These are phyloP conservation scores for Blastocystis sp. DNA, from an alignment of 352 stramenopile genomes.

Conservation along the genomic window DNA sequence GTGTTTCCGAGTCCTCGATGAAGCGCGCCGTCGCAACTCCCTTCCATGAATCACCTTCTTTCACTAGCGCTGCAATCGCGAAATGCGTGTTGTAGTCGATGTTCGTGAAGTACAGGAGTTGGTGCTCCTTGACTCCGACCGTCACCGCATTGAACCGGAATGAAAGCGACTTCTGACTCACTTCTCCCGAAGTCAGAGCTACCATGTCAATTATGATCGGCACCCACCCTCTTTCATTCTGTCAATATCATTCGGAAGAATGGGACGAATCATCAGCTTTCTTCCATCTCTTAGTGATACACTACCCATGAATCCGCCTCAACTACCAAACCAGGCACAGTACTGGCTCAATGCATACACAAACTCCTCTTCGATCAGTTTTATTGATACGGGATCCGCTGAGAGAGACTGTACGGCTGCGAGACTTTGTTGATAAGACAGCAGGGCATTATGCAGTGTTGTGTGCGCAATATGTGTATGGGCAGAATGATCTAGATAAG, in stretches of 20 bases:
- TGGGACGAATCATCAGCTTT: conserved; percentile 38
- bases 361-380: conserved; percentile 35
- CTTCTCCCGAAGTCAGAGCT: conserved; percentile 37
- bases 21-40: conserved; percentile 42
- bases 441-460: neutral
- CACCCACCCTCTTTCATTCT: conserved; percentile 30
- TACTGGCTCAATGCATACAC: conserved; percentile 1
- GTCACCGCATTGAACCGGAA: conserved; percentile 52
- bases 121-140: neutral
- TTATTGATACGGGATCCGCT: neutral
- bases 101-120: conserved; percentile 39
- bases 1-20: conserved; percentile 6
- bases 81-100: conserved; percentile 54
- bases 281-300: neutral
- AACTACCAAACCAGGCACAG: neutral
- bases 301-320: neutral
- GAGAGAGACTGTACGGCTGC: neutral
- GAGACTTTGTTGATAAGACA: conserved; percentile 32
- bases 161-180: conserved; percentile 26
- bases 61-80: conserved; percentile 22
- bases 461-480: neutral
- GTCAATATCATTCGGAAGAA: conserved; percentile 48
- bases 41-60: conserved; percentile 22
- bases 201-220: neutral
- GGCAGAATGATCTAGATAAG: neutral